Base-by-base conservation (phyloP, 2,329 filamentous ascomycete genomes). In the Fusarium albidum region DNA sequence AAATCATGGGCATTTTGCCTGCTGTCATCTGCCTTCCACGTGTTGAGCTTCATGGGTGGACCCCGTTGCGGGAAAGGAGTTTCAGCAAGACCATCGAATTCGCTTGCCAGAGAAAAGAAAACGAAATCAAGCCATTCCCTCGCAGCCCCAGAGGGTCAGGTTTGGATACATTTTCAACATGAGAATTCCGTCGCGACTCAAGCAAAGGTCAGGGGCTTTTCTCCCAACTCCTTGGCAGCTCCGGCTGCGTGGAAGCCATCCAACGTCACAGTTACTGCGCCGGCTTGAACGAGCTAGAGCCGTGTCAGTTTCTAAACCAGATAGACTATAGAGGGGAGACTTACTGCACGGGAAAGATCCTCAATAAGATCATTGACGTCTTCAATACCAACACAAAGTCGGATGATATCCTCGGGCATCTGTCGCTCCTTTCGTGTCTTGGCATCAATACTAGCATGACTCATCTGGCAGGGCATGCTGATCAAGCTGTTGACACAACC, bases 391-490 rank as follows among this genome's bases (percentile, higher is more conserved):
- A 99, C 92, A 70, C 95, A 99, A 49, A 99, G 76, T 49, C 95
- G 84, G 67, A 99, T 98, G 55, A 99, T 89, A 72, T 99, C 95
- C 76, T 99, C 95, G 10, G 95, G 95, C 87, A 99, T 90, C 61
- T 94, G 88, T 60, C 93, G 84, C 77, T 96, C 92, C 67, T 86
- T 82, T 64, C 95, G 82, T 45, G 93, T 98, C 79, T 96, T 96
- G 53, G 92, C 91, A 71, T 98, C 95, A 69, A 99, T 99, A 71
- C 92, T 96, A 32, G 95, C 95, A 75, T 99, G 95, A 76, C 94
- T 98, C 96, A 99, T 99, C 69, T 94, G 92, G 77, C 95, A 99
- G 9, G 95, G 94, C 94, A 99, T 97, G 78, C 93, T 97, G 75
- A 99, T 99, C 73, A 99, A 79, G 71, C 91, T 96, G 79, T 99